Evolutionary conservation across 1,139 yeast species (phyloP), one percentile per base, ranked within the genome.

Genomic region (Pichia sp.): DNA sequence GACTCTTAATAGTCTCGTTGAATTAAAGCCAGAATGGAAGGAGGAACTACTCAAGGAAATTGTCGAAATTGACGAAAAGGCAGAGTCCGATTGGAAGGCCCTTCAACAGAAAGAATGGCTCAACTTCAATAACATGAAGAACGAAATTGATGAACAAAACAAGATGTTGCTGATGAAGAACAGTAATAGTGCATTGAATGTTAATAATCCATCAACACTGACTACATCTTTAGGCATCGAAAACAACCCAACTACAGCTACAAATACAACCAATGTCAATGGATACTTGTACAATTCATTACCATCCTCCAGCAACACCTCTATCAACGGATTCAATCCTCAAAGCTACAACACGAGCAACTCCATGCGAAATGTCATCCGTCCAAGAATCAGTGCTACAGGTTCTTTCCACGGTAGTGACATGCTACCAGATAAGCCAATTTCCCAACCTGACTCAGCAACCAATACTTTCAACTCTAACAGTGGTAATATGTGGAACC

Each of bases 81-180:
- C 63, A 9, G 72, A 68, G 47, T 62, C 67, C 2, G 61, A 60
- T 40, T 69, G 72, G 72, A 61, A 67, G 52, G 65, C 60, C 4
- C 34, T 54, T 14, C 62, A 59, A 31, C 58, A 58, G 42, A 51
- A 50, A 19, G 65, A 61, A 44, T 53, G 47, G 43, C 45, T 47
- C 5, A 53, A 53, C 19, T 46, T 56, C 19, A 55, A 56, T 22
- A 28, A 40, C 4, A 38, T 58, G 46, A 58, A 56, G 40, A 52
- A 40, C n/a, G 56, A 57, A 38, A 40, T 55, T 18, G 57, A 57
- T 15, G 58, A 53, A 10, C 38, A 40, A 15, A 53, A 43, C 32
- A 42, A 51, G 22, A 11, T 46, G 5, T 35, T 37, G 11, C 12
- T 45, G 4, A 6, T 42, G 20, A 38, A 12, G 9, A 33, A n/a